A percentile compares a stretch with the other conserved stretches of the same genome.
Conservation (phyloP, 148 eudicot species). For the Hydrangea macrophylla region DNA sequence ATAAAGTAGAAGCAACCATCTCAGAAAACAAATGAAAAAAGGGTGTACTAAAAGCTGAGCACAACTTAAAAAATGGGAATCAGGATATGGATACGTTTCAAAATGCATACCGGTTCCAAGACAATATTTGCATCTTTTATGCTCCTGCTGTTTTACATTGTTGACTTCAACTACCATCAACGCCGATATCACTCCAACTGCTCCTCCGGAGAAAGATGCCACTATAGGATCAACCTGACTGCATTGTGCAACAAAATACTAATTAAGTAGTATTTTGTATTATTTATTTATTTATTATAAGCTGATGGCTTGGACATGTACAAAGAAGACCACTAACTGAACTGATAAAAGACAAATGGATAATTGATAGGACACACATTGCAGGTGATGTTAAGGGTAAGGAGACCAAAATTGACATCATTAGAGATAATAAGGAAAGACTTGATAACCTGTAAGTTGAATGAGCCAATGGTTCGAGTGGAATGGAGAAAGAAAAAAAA, state of each 20-base stretch:
- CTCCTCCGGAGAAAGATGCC: constrained; percentile 98
- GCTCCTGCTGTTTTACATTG: constrained; percentile 95
- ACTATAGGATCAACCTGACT: constrained; percentile 96
- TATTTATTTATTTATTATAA: no score
- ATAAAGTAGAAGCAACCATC: not conserved
- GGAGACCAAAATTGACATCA: no score
- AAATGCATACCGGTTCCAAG: constrained; percentile 75
- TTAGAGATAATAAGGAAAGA: no score
- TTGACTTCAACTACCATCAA: constrained; percentile 97
- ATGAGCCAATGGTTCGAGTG: no score
- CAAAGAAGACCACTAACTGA: no score
- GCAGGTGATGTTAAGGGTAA: no score
- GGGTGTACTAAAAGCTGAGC: not conserved
- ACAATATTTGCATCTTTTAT: constrained; percentile 95
- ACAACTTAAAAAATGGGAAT: not conserved
- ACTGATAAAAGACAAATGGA: no score
- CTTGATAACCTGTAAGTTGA: no score
- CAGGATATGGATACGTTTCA: not conserved
- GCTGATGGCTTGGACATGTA: no score
- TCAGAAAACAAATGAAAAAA: not conserved
- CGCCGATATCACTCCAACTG: constrained; percentile 96
- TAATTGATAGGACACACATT: no score
- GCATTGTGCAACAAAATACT: constrained; percentile 22
- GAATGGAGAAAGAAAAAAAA: no score
- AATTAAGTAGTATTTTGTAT: no score